Conservation (phyloP, 306 rosid genomes). For the Casuarina equisetifolia region DNA sequence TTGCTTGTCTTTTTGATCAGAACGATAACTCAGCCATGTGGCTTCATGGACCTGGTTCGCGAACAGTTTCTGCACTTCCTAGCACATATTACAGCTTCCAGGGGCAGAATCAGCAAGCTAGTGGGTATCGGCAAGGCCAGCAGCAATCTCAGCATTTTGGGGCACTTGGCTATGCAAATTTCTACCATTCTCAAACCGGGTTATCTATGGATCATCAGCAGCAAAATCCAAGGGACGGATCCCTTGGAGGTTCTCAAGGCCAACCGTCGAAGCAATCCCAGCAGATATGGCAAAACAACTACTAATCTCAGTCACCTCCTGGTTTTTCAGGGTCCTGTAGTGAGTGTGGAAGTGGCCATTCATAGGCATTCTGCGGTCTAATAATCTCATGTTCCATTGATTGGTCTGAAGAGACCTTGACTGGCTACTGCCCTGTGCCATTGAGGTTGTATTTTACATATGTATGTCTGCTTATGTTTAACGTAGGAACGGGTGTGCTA, state of each 20-base stretch:
- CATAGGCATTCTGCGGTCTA: slow-evolving; percentile 50
- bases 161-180: slow-evolving; percentile 70
- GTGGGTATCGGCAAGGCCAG: slow-evolving; percentile 86
- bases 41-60: slow-evolving; percentile 95
- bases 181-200: slow-evolving; percentile 82
- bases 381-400: slow-evolving; percentile 52
- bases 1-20: slow-evolving; percentile 36
- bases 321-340: slow-evolving; percentile 63
- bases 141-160: slow-evolving; percentile 88
- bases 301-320: slow-evolving; percentile 65
- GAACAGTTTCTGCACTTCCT: slow-evolving; percentile 87
- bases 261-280: slow-evolving; percentile 92
- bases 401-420: slow-evolving; percentile 75
- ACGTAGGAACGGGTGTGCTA: slow-evolving; percentile 84
- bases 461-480: slow-evolving; percentile 59
- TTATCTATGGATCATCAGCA: slow-evolving; percentile 81
- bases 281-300: slow-evolving; percentile 94
- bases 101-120: slow-evolving; percentile 86
- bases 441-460: slow-evolving; percentile 73
- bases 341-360: slow-evolving; percentile 64
- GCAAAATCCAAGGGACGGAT: slow-evolving; percentile 77
- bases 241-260: slow-evolving; percentile 72
- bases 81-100: slow-evolving; percentile 84
- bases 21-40: slow-evolving; percentile 93
- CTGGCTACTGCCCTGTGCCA: slow-evolving; percentile 74